A percentile compares a stretch with the other conserved stretches of the same genome.
Evolutionary conservation across 202 grass and related monocot genomes (phyloP).

Genomic region (Carex sylvatica): DNA sequence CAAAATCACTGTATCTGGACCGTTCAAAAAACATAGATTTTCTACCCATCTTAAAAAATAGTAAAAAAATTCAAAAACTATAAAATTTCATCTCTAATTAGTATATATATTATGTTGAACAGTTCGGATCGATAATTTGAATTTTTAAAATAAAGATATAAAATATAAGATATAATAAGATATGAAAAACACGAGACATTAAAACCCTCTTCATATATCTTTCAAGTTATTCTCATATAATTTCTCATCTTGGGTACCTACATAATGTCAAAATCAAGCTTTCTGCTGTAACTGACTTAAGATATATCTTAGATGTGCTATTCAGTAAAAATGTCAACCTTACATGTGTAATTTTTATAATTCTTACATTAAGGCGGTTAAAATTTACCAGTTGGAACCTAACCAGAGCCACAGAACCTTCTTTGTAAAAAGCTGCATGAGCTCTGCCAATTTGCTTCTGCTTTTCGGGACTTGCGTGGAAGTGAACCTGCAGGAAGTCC

Average conservation of each 20-base stretch:
- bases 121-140: too few species aligned
- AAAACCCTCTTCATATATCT: too few species aligned
- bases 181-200: too few species aligned
- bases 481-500: conserved; percentile 9
- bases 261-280: not conserved
- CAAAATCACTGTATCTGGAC: too few species aligned
- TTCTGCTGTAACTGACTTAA: not conserved
- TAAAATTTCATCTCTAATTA: too few species aligned
- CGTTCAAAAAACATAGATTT: too few species aligned
- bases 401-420: conserved; percentile 9
- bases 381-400: not conserved
- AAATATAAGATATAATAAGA: too few species aligned
- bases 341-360: conserved; percentile 1
- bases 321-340: conserved; percentile 16
- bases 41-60: too few species aligned
- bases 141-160: too few species aligned
- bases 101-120: too few species aligned
- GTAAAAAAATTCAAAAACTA: too few species aligned
- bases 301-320: not conserved
- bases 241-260: not conserved
- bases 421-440: conserved; percentile 21
- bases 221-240: not conserved
- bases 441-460: conserved; percentile 8
- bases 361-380: not conserved
- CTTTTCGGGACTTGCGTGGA: conserved; percentile 12